phyloP scores from a whole-genome alignment of 768 basidiomycete genomes.

The Porpolomopsis calyptriformis region DNA sequence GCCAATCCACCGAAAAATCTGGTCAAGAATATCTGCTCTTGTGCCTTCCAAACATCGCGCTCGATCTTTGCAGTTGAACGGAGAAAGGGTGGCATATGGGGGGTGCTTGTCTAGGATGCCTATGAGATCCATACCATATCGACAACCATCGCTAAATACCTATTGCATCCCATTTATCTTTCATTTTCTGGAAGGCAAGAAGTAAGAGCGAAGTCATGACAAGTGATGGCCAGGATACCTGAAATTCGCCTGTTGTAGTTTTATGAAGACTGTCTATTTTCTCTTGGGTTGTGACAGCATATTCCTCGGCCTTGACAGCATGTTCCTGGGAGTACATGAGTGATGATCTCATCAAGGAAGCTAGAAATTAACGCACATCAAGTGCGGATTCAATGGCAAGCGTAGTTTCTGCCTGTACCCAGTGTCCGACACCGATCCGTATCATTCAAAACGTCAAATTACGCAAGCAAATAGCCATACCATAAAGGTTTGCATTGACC shows the following conservation, averaged over 20 bases:
- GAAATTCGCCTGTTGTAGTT: not conserved
- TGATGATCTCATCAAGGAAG: not conserved
- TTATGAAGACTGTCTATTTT: not conserved
- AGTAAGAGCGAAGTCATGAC: not conserved
- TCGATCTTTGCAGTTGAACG: conserved; percentile 1
- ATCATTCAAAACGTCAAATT: not conserved
- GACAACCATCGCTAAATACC: not conserved
- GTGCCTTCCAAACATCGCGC: no score
- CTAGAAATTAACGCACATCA: not conserved
- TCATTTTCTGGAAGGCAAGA: not conserved
- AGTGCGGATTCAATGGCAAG: no score
- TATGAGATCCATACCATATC: not conserved
- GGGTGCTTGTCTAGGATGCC: not conserved
- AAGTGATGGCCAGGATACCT: not conserved
- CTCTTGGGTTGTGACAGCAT: no score
- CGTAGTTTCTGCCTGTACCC: conserved; percentile 6
- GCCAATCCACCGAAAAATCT: no score
- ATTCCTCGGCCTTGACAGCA: not conserved
- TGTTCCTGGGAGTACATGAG: not conserved
- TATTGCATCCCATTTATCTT: not conserved
- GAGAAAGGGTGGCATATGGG: not conserved
- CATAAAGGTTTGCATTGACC: conserved; percentile 6
- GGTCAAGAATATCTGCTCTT: no score
- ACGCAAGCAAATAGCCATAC: not conserved
- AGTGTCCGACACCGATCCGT: no score